These are phyloP conservation scores for Bidens hawaiensis DNA, from an alignment of 140 eudicot genomes.

Conservation along the genomic window DNA sequence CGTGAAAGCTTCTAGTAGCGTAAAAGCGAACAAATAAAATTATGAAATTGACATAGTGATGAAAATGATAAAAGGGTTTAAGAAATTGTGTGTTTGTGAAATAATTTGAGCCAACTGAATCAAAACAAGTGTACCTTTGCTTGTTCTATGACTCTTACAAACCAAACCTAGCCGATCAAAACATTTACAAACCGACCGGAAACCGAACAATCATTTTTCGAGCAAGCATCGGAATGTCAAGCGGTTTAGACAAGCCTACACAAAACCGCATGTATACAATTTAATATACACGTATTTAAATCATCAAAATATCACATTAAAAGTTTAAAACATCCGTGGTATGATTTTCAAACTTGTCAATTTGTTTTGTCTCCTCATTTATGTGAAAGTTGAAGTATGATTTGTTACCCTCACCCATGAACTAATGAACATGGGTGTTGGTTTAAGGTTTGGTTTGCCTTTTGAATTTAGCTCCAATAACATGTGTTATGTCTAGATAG, in stretches of 20 bases:
- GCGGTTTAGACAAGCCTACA: not conserved
- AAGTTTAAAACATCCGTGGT: not conserved
- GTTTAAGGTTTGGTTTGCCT: conserved; percentile 29
- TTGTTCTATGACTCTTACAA: too few species aligned
- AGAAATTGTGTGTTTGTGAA: too few species aligned
- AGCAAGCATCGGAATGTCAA: too few species aligned
- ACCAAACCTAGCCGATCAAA: too few species aligned
- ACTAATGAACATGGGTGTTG: conserved; percentile 25
- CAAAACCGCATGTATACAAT: not conserved
- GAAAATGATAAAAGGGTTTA: too few species aligned
- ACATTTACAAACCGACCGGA: too few species aligned
- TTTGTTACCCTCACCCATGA: not conserved
- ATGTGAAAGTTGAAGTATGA: conserved; percentile 24
- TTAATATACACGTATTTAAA: not conserved
- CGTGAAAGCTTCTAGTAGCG: not conserved
- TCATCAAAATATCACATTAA: not conserved
- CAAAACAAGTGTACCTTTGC: too few species aligned
- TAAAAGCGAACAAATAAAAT: too few species aligned
- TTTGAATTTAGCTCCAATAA: conserved; percentile 20
- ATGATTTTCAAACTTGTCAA: conserved; percentile 27
- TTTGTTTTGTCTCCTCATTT: conserved; percentile 24
- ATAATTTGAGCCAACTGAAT: too few species aligned
- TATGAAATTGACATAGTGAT: too few species aligned
- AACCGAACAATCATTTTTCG: too few species aligned
- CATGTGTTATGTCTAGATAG: conserved; percentile 28